Base-by-base conservation (phyloP, 108 stramenopile genomes). In the Bacterosira constricta region DNA sequence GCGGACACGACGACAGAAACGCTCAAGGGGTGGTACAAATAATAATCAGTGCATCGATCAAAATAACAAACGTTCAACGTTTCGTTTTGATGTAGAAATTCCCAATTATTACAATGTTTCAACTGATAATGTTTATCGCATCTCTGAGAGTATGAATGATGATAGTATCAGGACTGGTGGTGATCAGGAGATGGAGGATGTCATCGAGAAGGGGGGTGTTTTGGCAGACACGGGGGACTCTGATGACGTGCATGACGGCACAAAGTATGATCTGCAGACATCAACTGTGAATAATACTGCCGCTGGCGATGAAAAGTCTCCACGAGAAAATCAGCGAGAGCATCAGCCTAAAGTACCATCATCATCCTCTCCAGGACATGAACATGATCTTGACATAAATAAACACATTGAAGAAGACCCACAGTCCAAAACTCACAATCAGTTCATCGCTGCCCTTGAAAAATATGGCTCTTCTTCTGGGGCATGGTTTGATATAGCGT, bases 401-500 rank as follows among this genome's bases (percentile, higher is more conserved):
- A 3, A 45, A 3, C 44, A 18, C 17, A 18, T 18, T 18, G 17
- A 8, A 18, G 44, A 45, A 2, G 3, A 45, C 8, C 44, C 44
- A 18, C 15, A 45, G 18, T 45, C 32, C 21, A 32, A 31, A 20
- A 34, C 52, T 13, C 71, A 63, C 53, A 29, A 42, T 2, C 21
- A 62, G 12, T 72, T 72, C 46, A 63, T 62, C 7, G 9, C 71
- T 32, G 49, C 60, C 17, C 47, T 72, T n/a, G 71, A 72, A 53
- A 62, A 53, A 32, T 38, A 71, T 38, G 69, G 69, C 18, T 71
- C 58, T 1, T 38, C 41, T 8, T 27, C 61, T 41, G 60, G 71
- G 50, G 71, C 71, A 18, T 72, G 71, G 71, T 41, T 52, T 27
- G 60, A 58, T 3, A 72, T 72, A 60, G 71, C 71, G 10, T 31